Evolutionary conservation across 129 eudicot genomes (phyloP), one percentile per base, ranked within the genome.

Genomic region (Artemisia tridentata): DNA sequence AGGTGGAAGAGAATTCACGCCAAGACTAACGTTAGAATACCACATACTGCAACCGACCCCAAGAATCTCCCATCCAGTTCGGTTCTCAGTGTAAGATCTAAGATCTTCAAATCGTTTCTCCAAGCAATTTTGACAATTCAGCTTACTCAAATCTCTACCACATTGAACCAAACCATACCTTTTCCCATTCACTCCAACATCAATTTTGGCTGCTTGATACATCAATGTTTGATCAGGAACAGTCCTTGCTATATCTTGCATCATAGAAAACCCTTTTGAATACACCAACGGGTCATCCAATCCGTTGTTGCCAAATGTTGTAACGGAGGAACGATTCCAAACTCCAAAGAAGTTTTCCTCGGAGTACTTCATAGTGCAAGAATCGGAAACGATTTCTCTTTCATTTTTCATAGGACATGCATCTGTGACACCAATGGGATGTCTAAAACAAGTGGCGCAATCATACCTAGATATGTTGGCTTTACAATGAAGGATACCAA

Each of bases 121-220:
- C 74, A 79, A 66, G 74, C 82, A 72, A 34, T 79, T 58, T 38
- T 4, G 31, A 66, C 82, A 79, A 20, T 66, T 10, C 18, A 56
- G 2, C 34, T 41, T 67, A 31, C 73, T 78, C 69, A 78, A 16
- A 65, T 78, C 73, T 65, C 82, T 71, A 48, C 45, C 68, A 29
- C 82, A 78, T 19, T 79, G 74, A 65, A 57, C 78, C 67, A 78
- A 38, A 38, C 77, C 77, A 72, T 55, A 78, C 55, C 82, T 55
- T 60, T 55, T 78, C 25, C 68, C 68, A 45, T 43, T 31, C 15
- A 2, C 53, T 25, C 77, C 78, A 18, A 72, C 73, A 19, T 78
- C 72, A 1, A 65, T 1, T 19, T 54, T 56, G 15, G 63, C 19
- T 4, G 63, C 43, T 50, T 56, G 62, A 56, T 25, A 72, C 82